Evolutionary conservation across 2,329 filamentous ascomycete species (phyloP).

Genomic region (Exophiala spinifera): DNA sequence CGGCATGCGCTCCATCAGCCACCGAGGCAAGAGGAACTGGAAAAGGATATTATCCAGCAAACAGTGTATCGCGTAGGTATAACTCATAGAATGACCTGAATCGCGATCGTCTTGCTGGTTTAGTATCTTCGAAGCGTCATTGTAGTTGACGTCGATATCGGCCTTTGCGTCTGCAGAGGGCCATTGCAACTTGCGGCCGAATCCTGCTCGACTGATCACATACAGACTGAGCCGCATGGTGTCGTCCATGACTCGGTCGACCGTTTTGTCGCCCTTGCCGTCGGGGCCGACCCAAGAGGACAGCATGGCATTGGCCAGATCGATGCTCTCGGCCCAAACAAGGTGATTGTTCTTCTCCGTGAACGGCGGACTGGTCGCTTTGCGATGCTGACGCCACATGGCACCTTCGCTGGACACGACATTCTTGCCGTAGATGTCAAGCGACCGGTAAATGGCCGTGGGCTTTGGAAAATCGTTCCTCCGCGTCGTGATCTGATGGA

Average conservation of each 20-base stretch:
- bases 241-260: slow-evolving; percentile 59
- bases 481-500: slow-evolving; percentile 62
- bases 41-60: slow-evolving; percentile 63
- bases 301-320: slow-evolving; percentile 63
- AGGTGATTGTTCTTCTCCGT: slow-evolving; percentile 71
- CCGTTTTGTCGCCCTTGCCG: slow-evolving; percentile 44
- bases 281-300: slow-evolving; percentile 53
- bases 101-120: slow-evolving; percentile 29
- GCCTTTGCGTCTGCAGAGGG: slow-evolving; percentile 54
- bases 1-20: slow-evolving; percentile 53
- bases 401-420: slow-evolving; percentile 67
- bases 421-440: slow-evolving; percentile 69
- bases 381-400: slow-evolving; percentile 70
- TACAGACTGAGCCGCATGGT: slow-evolving; percentile 62
- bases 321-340: slow-evolving; percentile 62
- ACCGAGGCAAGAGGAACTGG: slow-evolving; percentile 59
- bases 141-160: slow-evolving; percentile 43
- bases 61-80: slow-evolving; percentile 59
- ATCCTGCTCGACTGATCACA: slow-evolving; percentile 67
- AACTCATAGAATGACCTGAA: slow-evolving; percentile 61
- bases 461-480: slow-evolving; percentile 72
- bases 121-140: slow-evolving; percentile 33
- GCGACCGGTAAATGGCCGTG: slow-evolving; percentile 55
- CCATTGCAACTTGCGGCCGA: slow-evolving; percentile 58
- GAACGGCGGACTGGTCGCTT: slow-evolving; percentile 68